phyloP scores from a whole-genome alignment of 73 alveolate genomes.

The Durusdinium trenchii region DNA sequence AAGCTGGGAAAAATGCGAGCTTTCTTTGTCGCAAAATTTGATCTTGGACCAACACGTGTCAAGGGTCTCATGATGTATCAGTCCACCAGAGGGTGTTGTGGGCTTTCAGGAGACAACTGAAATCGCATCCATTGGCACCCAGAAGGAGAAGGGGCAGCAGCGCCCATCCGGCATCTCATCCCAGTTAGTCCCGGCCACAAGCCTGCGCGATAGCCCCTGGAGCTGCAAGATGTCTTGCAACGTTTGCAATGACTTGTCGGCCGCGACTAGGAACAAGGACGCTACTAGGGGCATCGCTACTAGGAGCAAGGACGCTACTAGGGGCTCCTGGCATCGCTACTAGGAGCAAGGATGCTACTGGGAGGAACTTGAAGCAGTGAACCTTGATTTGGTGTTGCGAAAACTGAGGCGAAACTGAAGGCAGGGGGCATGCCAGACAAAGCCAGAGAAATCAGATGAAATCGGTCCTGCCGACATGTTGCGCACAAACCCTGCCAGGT shows the following conservation, averaged over 20 bases:
- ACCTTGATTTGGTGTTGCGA: neutral
- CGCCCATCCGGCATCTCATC: conserved; percentile 47
- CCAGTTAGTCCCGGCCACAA: conserved; percentile 47
- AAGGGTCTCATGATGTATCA: neutral
- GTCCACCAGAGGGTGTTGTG: neutral
- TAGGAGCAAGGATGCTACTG: neutral
- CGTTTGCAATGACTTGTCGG: too few relatives aligned
- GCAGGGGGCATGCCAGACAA: too few relatives aligned
- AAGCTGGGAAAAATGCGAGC: too few relatives aligned
- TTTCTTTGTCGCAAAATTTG: neutral
- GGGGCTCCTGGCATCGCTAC: too few relatives aligned
- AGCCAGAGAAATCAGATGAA: neutral
- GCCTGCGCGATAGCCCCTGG: conserved; percentile 58
- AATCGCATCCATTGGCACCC: conserved; percentile 26
- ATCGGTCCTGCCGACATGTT: neutral
- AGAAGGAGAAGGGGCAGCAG: conserved; percentile 52
- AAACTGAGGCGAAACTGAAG: conserved; percentile 32
- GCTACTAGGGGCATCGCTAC: too few relatives aligned
- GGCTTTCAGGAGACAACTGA: neutral
- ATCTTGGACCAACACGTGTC: neutral
- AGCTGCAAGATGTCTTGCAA: neutral
- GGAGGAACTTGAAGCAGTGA: neutral
- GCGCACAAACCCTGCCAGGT: conserved; percentile 15
- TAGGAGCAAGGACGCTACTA: too few relatives aligned
- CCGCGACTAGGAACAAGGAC: too few relatives aligned